Evolutionary conservation across 2,329 filamentous ascomycete species (phyloP).

Genomic region (Monilinia vaccinii-corymbosi): DNA sequence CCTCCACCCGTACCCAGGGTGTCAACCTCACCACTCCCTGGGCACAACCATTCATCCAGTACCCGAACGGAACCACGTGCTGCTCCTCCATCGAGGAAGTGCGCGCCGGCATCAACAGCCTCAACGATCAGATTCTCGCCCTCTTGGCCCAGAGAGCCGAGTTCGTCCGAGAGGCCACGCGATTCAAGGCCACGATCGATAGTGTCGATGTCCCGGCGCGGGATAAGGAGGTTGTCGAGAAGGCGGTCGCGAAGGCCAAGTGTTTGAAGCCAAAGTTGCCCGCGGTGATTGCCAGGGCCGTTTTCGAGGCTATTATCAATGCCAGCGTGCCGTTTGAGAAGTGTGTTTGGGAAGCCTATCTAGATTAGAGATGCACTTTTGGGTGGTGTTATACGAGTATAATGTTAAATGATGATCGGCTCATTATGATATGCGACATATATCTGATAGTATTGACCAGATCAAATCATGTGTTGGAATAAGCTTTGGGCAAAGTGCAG

Average conservation of each 20-base stretch:
- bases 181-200: conserved; percentile 14
- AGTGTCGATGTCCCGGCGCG: conserved; percentile 13
- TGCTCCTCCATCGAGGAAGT: conserved; percentile 14
- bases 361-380: too few relatives aligned
- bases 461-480: too few relatives aligned
- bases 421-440: too few relatives aligned
- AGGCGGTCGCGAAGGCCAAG: conserved; percentile 9
- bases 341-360: conserved; percentile 9
- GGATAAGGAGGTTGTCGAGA: conserved; percentile 12
- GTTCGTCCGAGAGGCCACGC: conserved; percentile 17
- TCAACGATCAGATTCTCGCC: conserved; percentile 11
- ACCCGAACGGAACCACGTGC: conserved; percentile 12
- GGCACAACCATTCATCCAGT: conserved; percentile 11
- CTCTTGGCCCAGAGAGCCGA: conserved; percentile 13
- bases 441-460: too few relatives aligned
- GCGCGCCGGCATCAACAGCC: conserved; percentile 12
- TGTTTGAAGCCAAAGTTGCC: conserved; percentile 6
- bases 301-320: conserved; percentile 16
- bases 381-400: too few relatives aligned
- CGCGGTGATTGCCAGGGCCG: conserved; percentile 11
- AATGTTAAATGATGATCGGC: too few relatives aligned
- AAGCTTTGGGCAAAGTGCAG: too few relatives aligned
- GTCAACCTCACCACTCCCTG: conserved; percentile 12
- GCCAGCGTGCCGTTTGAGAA: conserved; percentile 15
- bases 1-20: neutral